Conservation (phyloP, 495 filamentous ascomycete genomes). For the Penicillium daleae region DNA sequence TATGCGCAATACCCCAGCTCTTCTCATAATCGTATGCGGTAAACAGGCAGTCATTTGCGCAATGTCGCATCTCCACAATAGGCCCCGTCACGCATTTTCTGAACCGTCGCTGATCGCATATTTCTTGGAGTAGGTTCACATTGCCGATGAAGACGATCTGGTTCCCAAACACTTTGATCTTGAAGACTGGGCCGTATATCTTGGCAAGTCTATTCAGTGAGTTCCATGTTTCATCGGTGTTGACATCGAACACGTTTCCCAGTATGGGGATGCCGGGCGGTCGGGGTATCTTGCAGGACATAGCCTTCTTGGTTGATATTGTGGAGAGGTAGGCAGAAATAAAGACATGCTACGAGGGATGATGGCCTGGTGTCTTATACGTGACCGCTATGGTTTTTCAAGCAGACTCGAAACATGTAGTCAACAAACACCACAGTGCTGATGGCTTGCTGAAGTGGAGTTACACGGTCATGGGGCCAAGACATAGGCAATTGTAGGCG, state of each 20-base stretch:
- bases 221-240: slow-evolving; percentile 62
- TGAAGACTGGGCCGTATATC: slow-evolving; percentile 73
- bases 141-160: slow-evolving; percentile 56
- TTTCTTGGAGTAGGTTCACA: slow-evolving; percentile 65
- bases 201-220: slow-evolving; percentile 66
- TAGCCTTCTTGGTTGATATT: background rate
- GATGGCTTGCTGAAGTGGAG: background rate
- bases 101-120: slow-evolving; percentile 75
- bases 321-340: too few relatives aligned
- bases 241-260: slow-evolving; percentile 69
- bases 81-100: slow-evolving; percentile 61
- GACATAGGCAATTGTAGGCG: background rate
- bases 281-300: slow-evolving; percentile 27
- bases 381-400: too few relatives aligned
- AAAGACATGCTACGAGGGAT: too few relatives aligned
- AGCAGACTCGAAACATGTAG: too few relatives aligned
- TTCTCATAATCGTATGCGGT: slow-evolving; percentile 65
- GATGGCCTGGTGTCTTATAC: background rate
- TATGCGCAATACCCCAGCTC: slow-evolving; percentile 74
- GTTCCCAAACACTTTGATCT: slow-evolving; percentile 59
- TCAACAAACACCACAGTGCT: too few relatives aligned
- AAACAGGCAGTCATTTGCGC: slow-evolving; percentile 72
- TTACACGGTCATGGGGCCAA: background rate
- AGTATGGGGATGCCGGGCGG: slow-evolving; percentile 59
- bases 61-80: slow-evolving; percentile 63